Evolutionary conservation across 2,329 filamentous ascomycete species (phyloP), one percentile per base, ranked within the genome.

Genomic region (Colletotrichum godetiae): DNA sequence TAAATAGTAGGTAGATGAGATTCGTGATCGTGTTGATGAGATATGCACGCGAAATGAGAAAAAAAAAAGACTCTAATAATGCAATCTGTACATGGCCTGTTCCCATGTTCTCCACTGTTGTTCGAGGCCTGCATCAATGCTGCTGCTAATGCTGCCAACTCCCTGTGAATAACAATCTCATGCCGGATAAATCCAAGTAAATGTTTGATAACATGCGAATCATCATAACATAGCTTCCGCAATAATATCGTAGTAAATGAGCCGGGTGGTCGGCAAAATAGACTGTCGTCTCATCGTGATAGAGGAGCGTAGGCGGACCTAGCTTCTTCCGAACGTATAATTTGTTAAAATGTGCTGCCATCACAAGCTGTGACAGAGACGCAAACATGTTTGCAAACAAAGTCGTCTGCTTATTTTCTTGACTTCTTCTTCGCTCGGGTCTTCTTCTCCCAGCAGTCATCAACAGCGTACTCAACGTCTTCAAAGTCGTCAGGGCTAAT

Each of bases 391-490:
- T 55, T n/a, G 61, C 49, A 55, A 52, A 52, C 49, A n/a, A 33
- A 52, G 4, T 1, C 2, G 37, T 35, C 37, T 42, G 46, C 42
- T 68, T 22, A 46, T 29, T 52, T 52, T 37, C 37, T 64, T 19
- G 61, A 42, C 42, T 56, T 72, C 22, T 70, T 68, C 29, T 80
- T 80, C 65, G 80, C 79, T 65, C 82, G 84, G 37, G 77, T 82
- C 78, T 88, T 88, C 22, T 83, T 82, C 52, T 79, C 78, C 87
- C 87, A 90, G 78, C 87, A 88, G 52, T 78, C 75, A 75, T 89
- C 84, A 67, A 89, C 86, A 4, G 87, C 87, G 3, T 83, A 78
- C 8, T 76, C 76, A 35, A 89, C 84, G 10, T 80, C 80, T 0
- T 84, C 77, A 74, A 84, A 85, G 76, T 88, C 83, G 0, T 81